These are phyloP conservation scores for Phytophthora gonapodyides DNA, from an alignment of 352 stramenopile genomes.

Conservation along the genomic window DNA sequence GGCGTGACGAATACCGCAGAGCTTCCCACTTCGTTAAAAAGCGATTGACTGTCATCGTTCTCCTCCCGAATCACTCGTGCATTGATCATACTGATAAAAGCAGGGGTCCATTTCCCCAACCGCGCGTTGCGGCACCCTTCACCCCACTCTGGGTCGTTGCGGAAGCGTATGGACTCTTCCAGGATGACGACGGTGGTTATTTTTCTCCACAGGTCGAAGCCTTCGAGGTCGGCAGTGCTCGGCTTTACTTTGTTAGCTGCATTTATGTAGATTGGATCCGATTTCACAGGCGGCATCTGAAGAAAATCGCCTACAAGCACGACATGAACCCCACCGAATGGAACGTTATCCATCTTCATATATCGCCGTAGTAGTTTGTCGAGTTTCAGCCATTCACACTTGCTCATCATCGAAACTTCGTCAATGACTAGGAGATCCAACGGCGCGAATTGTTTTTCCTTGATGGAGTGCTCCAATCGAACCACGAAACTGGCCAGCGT, in stretches of 20 bases:
- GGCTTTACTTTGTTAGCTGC: neutral
- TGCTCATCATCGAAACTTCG: slow-evolving; percentile 16
- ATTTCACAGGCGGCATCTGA: slow-evolving; percentile 5
- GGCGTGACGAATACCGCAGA: slow-evolving; percentile 6
- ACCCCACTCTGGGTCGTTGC: slow-evolving; percentile 8
- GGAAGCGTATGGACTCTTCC: slow-evolving; percentile 8
- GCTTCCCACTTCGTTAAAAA: neutral
- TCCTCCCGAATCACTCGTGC: neutral
- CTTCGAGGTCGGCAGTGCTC: neutral
- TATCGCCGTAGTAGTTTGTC: slow-evolving; percentile 5
- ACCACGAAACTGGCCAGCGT: slow-evolving; percentile 4
- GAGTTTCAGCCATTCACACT: neutral
- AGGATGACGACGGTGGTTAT: neutral
- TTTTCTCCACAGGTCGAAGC: slow-evolving; percentile 6
- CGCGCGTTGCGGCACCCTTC: neutral
- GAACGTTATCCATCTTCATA: neutral
- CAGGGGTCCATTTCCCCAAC: neutral
- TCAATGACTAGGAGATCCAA: slow-evolving; percentile 2
- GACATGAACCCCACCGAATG: slow-evolving; percentile 11
- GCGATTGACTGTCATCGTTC: neutral
- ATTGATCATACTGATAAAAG: slow-evolving; percentile 11
- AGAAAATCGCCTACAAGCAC: slow-evolving; percentile 15
- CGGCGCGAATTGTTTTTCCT: neutral
- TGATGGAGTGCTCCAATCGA: neutral
- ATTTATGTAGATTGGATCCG: slow-evolving; percentile 7